Evolutionary conservation across 176 grass and related monocot species (phyloP).

Genomic region (Eleusine coracana): DNA sequence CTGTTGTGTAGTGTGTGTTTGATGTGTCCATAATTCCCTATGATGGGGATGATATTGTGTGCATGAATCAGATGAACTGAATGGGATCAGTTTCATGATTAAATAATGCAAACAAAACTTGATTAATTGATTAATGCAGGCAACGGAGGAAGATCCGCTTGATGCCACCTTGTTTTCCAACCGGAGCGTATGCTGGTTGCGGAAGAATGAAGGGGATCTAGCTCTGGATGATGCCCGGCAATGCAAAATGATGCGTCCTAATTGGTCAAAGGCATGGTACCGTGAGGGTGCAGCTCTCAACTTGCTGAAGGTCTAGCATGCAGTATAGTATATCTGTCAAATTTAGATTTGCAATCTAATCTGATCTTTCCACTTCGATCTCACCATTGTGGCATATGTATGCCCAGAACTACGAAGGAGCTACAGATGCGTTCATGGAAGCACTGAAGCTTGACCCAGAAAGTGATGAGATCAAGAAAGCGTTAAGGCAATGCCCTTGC

Average conservation of each 20-base stretch:
- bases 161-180: constrained; percentile 20
- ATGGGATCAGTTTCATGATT: too few species aligned
- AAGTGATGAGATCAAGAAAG: constrained; percentile 42
- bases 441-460: constrained; percentile 40
- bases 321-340: neutral
- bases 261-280: constrained; percentile 27
- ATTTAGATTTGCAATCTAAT: neutral
- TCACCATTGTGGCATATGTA: neutral
- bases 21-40: neutral
- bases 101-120: neutral
- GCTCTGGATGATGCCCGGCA: neutral
- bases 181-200: neutral
- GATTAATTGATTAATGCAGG: neutral
- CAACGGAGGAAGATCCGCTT: neutral
- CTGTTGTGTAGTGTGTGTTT: neutral
- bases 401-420: neutral
- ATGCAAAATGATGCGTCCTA: neutral
- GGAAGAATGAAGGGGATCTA: neutral
- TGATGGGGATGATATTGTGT: neutral
- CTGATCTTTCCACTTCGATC: neutral
- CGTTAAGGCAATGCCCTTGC: constrained; percentile 18
- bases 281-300: neutral
- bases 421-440: neutral
- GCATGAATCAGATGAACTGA: neutral
- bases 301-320: constrained; percentile 10